Conservation (phyloP, 2,329 filamentous ascomycete species). For the Diaporthe citri region DNA sequence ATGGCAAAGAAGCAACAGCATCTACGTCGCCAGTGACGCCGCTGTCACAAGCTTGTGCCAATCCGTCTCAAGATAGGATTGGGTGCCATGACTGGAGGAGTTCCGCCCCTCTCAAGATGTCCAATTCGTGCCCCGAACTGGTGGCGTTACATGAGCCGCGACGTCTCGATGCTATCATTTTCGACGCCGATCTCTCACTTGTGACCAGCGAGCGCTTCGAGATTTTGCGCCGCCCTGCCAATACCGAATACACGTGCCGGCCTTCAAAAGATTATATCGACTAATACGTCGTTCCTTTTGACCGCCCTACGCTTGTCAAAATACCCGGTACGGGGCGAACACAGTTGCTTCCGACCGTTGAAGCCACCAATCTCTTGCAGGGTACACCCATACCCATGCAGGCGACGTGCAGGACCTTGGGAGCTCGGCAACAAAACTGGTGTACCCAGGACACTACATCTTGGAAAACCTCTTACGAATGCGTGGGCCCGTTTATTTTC, state of each 20-base stretch:
- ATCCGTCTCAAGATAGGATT: conserved; percentile 20
- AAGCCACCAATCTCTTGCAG: conserved; percentile 22
- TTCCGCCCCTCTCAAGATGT: conserved; percentile 8
- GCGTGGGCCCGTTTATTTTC: not conserved
- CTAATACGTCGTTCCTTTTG: not conserved
- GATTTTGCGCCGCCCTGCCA: conserved; percentile 16
- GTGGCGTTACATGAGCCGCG: conserved; percentile 32
- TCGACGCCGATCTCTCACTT: conserved; percentile 40
- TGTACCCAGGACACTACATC: not conserved
- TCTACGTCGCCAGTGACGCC: not conserved
- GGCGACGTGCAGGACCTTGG: conserved; percentile 11
- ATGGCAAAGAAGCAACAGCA: not conserved
- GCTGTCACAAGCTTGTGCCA: conserved; percentile 13
- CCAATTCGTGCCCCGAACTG: not conserved
- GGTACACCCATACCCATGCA: conserved; percentile 31
- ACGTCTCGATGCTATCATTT: conserved; percentile 35
- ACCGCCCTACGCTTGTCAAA: conserved; percentile 21
- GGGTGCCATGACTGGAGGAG: conserved; percentile 26
- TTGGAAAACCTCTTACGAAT: not conserved
- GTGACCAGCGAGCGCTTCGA: conserved; percentile 19
- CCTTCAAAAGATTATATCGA: not conserved
- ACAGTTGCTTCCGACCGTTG: conserved; percentile 30
- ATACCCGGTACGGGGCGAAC: conserved; percentile 12
- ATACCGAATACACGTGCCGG: conserved; percentile 15
- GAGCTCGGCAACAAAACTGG: not conserved